Percentiles rank a stretch among this genome's conserved stretches.
These are phyloP conservation scores for Trichoderma citrinoviride DNA, from an alignment of 2,329 filamentous ascomycete genomes.

Conservation along the genomic window DNA sequence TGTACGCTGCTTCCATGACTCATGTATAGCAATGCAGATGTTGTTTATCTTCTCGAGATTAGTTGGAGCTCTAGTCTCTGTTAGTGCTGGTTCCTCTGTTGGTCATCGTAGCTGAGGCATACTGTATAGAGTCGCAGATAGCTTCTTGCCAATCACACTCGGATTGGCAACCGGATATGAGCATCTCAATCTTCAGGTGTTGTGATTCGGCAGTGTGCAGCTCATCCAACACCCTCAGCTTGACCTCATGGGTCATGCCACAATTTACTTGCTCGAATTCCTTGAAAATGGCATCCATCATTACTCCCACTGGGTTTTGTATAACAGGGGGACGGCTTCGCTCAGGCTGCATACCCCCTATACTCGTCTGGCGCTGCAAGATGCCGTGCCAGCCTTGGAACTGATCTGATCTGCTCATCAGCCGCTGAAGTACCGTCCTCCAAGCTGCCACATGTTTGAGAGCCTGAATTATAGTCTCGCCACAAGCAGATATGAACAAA, in stretches of 20 bases:
- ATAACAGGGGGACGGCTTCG: not conserved
- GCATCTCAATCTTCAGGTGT: conserved; percentile 13
- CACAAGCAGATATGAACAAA: not conserved
- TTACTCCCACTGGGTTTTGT: conserved; percentile 10
- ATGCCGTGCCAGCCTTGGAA: not conserved
- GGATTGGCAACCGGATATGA: conserved; percentile 18
- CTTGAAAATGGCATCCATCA: conserved; percentile 16
- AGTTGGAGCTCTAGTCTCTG: not conserved
- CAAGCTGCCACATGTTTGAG: not conserved
- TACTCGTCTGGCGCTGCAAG: not conserved
- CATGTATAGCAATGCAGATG: conserved; percentile 11
- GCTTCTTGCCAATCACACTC: conserved; percentile 18
- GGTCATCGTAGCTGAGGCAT: not conserved
- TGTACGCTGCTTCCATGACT: conserved; percentile 4
- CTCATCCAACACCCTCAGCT: conserved; percentile 14
- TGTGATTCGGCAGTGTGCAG: not conserved
- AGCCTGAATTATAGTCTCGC: not conserved
- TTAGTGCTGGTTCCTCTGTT: not conserved
- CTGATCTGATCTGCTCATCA: not conserved
- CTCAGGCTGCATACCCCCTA: too few species aligned
- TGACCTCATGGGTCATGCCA: conserved; percentile 4
- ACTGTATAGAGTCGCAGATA: conserved; percentile 11
- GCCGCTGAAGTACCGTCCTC: not conserved
- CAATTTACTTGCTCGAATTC: conserved; percentile 18
- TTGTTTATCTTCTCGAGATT: not conserved